Evolutionary conservation across 345 rosid species (phyloP).

Genomic region (Euphorbia lathyris): DNA sequence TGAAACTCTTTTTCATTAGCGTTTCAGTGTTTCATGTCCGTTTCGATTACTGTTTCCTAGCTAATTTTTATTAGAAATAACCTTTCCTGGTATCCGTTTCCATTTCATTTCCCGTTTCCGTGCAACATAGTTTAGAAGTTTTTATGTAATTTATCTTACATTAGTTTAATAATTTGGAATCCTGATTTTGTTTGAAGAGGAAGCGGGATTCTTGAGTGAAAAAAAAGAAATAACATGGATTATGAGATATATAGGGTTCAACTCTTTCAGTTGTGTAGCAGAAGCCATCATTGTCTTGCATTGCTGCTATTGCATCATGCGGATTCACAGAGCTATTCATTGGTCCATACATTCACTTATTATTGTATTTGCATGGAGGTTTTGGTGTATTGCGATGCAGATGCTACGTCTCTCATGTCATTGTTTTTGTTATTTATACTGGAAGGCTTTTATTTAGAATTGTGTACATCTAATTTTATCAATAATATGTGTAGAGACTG

Average conservation of each 20-base stretch:
- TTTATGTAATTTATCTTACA: not conserved
- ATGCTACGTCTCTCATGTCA: not conserved
- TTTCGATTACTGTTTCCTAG: too few relatives aligned
- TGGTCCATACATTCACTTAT: not conserved
- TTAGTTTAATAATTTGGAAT: not conserved
- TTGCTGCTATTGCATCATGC: not conserved
- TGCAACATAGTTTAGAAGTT: too few relatives aligned
- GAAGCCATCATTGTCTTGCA: not conserved
- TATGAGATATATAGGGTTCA: not conserved
- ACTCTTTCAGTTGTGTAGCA: not conserved
- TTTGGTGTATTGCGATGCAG: not conserved
- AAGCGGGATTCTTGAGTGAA: not conserved
- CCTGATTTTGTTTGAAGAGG: not conserved
- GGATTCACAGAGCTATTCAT: not conserved
- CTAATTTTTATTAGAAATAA: too few relatives aligned
- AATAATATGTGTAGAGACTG: conserved; percentile 46
- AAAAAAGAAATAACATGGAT: not conserved
- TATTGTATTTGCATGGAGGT: not conserved
- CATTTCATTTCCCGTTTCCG: too few relatives aligned
- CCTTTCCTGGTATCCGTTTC: too few relatives aligned
- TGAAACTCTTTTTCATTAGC: too few relatives aligned
- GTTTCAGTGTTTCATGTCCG: too few relatives aligned
- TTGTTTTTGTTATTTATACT: not conserved
- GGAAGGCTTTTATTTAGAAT: not conserved
- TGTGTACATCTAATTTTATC: not conserved